Base-by-base conservation (phyloP, 441 rosid genomes). In the Populus hybrid region DNA sequence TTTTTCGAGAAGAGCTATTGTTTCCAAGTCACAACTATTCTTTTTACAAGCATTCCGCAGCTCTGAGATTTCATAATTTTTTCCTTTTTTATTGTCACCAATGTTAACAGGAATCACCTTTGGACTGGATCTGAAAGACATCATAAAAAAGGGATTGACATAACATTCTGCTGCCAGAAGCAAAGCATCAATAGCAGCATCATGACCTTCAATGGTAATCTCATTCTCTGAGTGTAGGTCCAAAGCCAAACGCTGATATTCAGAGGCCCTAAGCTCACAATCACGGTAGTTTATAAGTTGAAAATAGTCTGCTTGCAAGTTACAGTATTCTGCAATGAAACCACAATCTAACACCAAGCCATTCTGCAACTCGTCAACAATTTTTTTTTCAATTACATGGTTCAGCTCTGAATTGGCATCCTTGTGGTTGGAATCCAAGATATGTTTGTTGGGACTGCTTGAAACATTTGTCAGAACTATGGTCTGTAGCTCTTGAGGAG, bases 91-190 rank as follows among this genome's bases (percentile, higher is more conserved):
- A 75, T 79, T 32, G 63, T 82, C 80, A 42, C 78, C 57, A 53
- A 64, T 28, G 36, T 81, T 82, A 81, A 71, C 59, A 32, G 82
- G 72, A 68, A 72, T 71, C 57, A 67, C 53, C 26, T 80, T 84
- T 77, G 87, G 71, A 78, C 85, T 67, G 79, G 87, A 81, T 70
- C 75, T 81, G 72, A 84, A 84, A 40, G 94, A 89, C 75, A 79
- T 84, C 88, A 91, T 82, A 79, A 93, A 93, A 82, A 87, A 91
- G 2, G 98, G 97, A 82, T 91, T 93, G 82, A 93, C 88, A 79
- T 93, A 90, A 84, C 98, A 93, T 86, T 93, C 98, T 66, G 97
- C 98, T 65, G 98, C 97, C 86, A 91, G 83, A 76, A 93, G 93
- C 83, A 93, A 84, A 77, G 98, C 96, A 88, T 91, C 97, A 28